phyloP scores from a whole-genome alignment of 306 rosid genomes.

The Quercus bicolor region DNA sequence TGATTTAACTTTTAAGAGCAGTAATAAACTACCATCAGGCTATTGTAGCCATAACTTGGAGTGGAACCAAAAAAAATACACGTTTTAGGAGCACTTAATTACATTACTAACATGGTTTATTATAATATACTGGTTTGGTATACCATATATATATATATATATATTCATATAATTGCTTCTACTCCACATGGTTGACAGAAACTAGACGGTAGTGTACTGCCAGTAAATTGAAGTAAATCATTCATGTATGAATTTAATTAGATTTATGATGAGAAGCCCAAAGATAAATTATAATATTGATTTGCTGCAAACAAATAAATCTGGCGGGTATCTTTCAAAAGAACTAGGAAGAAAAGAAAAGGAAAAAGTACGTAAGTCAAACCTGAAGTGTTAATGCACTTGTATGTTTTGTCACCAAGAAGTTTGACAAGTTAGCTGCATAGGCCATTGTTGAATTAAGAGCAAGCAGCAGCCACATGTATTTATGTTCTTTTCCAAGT shows the following conservation, averaged over 20 bases:
- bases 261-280: not conserved
- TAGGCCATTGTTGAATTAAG: conserved; percentile 81
- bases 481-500: conserved; percentile 73
- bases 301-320: not conserved
- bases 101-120: not conserved
- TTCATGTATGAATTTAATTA: not conserved
- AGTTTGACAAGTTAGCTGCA: conserved; percentile 86
- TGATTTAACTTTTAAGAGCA: no score
- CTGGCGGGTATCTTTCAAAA: not conserved
- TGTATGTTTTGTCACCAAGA: conserved; percentile 97
- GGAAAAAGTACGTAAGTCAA: conserved; percentile 11
- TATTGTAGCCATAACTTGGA: not conserved
- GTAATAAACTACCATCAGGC: not conserved
- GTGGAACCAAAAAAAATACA: not conserved
- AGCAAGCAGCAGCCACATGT: conserved; percentile 84
- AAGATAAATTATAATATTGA: not conserved
- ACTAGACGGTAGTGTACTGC: not conserved
- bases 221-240: not conserved
- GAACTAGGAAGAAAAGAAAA: not conserved
- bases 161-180: not conserved
- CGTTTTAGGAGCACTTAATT: not conserved
- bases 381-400: conserved; percentile 98
- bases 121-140: not conserved
- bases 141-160: no score
- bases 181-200: not conserved